Evolutionary conservation across 139 green algal species (phyloP).

Genomic region (Micractinium sp.): DNA sequence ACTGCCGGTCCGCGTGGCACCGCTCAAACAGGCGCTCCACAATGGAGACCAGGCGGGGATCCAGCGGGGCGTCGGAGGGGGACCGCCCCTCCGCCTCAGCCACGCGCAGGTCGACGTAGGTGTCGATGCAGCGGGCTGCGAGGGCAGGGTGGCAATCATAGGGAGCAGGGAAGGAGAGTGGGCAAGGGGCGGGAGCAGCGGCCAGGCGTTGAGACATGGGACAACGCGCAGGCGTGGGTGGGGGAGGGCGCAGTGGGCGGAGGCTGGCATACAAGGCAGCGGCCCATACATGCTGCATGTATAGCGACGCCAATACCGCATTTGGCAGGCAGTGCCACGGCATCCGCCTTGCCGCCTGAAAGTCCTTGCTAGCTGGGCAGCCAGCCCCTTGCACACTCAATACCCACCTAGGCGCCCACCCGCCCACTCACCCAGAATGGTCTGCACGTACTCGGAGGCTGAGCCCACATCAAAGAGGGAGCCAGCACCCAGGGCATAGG

Average conservation of each 20-base stretch:
- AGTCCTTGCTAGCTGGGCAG: background rate
- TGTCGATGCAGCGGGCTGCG: conserved; percentile 94
- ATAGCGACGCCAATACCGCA: too few relatives aligned
- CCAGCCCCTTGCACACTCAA: background rate
- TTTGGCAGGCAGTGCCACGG: background rate
- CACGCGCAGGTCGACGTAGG: conserved; percentile 85
- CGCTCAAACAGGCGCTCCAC: conserved; percentile 95
- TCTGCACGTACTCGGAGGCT: conserved; percentile 93
- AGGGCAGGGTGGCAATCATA: background rate
- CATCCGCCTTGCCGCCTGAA: background rate
- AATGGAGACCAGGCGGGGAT: conserved; percentile 85
- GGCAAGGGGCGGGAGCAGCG: background rate
- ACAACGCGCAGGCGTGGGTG: too few relatives aligned
- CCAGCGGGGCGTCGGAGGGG: conserved; percentile 62
- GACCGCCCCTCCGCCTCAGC: conserved; percentile 46
- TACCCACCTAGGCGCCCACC: conserved; percentile 23
- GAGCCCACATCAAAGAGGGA: conserved; percentile 93
- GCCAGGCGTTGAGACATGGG: too few relatives aligned
- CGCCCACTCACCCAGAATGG: conserved; percentile 85
- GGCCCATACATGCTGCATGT: too few relatives aligned
- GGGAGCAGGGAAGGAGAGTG: background rate
- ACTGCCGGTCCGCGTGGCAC: conserved; percentile 85
- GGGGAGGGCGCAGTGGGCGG: too few relatives aligned
- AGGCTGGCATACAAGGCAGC: too few relatives aligned
- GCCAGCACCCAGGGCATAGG: conserved; percentile 93